Base-by-base conservation (phyloP, 331 rosid species). In the Arachis monticola region DNA sequence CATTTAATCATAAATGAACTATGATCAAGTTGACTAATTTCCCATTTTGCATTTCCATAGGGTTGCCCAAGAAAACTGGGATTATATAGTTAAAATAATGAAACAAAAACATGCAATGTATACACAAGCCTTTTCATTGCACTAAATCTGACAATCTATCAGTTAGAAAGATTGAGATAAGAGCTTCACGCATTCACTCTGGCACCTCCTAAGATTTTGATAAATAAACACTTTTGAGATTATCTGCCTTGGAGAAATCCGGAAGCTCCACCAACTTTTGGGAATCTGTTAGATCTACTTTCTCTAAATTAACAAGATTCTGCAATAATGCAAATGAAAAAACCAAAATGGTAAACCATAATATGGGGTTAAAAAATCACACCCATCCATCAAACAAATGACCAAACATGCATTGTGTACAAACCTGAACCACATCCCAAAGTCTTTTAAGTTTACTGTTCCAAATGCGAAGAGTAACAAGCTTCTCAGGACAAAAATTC, bases 151-250 rank as follows among this genome's bases (percentile, higher is more conserved):
- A 51, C 56, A 2, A 61, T 41, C 42, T 14, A 17, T 17, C 22
- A 22, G 59, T 83, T 87, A 84, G 6, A 85, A 69, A 69, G 88
- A 83, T 52, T 70, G 84, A 48, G 93, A 83, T 1, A 93, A 88
- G 51, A 93, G 93, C 75, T 85, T 91, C 46, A 93, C 86, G 62
- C 97, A 93, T 78, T 93, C 98, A 79, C 92, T 88, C 96, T 91
- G 98, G 83, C 98, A 93, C 79, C 93, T 89, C 81, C 88, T 70
- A 52, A 91, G 96, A 17, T 17, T 17, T 17, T 17, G 22, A 17
- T 17, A 17, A 17, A 17, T 17, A 17, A 17, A 73, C 40, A 27
- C 0, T 5, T 8, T 67, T 42, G n/a, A 77, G 70, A 1, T 6
- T 42, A 4, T 13, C 1, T 17, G 69, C 64, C 52, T n/a, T 13